Percentiles rank a stretch among this genome's conserved stretches.
These are phyloP conservation scores for Scheffersomyces parashehatae DNA, from an alignment of 1,139 yeast species.

Conservation along the genomic window DNA sequence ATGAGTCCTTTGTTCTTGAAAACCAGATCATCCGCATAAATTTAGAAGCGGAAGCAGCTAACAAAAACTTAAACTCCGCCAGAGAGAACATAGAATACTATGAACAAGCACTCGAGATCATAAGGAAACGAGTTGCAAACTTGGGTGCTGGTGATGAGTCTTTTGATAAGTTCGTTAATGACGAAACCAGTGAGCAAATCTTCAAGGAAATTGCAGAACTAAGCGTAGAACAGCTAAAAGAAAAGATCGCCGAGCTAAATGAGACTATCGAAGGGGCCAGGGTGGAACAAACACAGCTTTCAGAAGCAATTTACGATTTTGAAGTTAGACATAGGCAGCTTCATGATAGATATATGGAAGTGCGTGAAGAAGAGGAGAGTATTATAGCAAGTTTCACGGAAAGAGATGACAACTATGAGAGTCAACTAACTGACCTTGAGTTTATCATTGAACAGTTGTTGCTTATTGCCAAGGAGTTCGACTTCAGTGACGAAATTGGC, in stretches of 20 bases:
- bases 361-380: slow-evolving; percentile 13
- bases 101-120: slow-evolving; percentile 9
- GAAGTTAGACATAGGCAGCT: slow-evolving; percentile 19
- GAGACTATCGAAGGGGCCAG: slow-evolving; percentile 10
- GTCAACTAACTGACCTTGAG: slow-evolving; percentile 58
- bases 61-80: slow-evolving; percentile 10
- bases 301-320: slow-evolving; percentile 22
- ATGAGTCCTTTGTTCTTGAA: slow-evolving; percentile 14
- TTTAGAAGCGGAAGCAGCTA: slow-evolving; percentile 13
- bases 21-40: slow-evolving; percentile 12
- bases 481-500: slow-evolving; percentile 90
- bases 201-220: slow-evolving; percentile 14
- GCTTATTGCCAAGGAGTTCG: slow-evolving; percentile 67
- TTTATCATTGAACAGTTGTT: slow-evolving; percentile 77
- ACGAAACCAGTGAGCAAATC: slow-evolving; percentile 13
- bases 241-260: slow-evolving; percentile 10
- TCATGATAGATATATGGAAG: slow-evolving; percentile 16
- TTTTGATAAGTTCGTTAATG: slow-evolving; percentile 11
- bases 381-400: slow-evolving; percentile 14
- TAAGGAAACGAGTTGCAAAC: slow-evolving; percentile 10
- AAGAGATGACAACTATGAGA: slow-evolving; percentile 28
- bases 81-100: slow-evolving; percentile 12
- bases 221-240: slow-evolving; percentile 11
- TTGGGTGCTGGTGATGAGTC: slow-evolving; percentile 11
- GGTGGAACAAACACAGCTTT: slow-evolving; percentile 13